phyloP scores from a whole-genome alignment of 108 stramenopile species.

The Cyclotella choctawhatcheeana region DNA sequence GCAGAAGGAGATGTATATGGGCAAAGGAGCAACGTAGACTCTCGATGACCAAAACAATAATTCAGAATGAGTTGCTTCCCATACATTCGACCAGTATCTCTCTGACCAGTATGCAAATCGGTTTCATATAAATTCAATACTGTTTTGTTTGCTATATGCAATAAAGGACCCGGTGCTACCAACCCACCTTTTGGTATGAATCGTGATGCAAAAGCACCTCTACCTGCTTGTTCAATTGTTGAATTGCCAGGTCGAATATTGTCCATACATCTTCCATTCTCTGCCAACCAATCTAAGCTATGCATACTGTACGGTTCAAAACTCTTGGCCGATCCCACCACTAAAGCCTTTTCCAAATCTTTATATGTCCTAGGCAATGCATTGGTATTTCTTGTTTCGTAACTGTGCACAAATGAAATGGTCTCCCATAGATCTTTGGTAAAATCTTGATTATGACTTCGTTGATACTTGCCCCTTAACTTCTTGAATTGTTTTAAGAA shows the following conservation, averaged over 20 bases:
- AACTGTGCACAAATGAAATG: constrained; percentile 1
- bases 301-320: constrained; percentile 46
- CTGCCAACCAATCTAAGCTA: constrained; percentile 47
- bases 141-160: constrained; percentile 63
- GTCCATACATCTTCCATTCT: constrained; percentile 76
- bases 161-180: constrained; percentile 75
- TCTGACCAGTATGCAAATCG: constrained; percentile 17
- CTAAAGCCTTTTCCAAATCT: constrained; percentile 37
- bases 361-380: constrained; percentile 45
- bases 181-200: constrained; percentile 60
- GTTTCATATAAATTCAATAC: constrained; percentile 62
- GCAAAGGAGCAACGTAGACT: constrained; percentile 58
- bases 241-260: constrained; percentile 63
- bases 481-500: constrained; percentile 36
- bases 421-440: constrained; percentile 47
- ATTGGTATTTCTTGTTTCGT: constrained; percentile 30
- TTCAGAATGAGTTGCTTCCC: constrained; percentile 68
- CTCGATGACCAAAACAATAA: constrained; percentile 77
- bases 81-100: constrained; percentile 15
- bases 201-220: constrained; percentile 80
- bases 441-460: constrained; percentile 35
- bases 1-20: constrained; percentile 64
- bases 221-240: constrained; percentile 70
- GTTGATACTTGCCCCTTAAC: constrained; percentile 29
- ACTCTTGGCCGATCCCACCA: constrained; percentile 42